Evolutionary conservation across 495 filamentous ascomycete genomes (phyloP).

Genomic region (Penicillium argentinense): DNA sequence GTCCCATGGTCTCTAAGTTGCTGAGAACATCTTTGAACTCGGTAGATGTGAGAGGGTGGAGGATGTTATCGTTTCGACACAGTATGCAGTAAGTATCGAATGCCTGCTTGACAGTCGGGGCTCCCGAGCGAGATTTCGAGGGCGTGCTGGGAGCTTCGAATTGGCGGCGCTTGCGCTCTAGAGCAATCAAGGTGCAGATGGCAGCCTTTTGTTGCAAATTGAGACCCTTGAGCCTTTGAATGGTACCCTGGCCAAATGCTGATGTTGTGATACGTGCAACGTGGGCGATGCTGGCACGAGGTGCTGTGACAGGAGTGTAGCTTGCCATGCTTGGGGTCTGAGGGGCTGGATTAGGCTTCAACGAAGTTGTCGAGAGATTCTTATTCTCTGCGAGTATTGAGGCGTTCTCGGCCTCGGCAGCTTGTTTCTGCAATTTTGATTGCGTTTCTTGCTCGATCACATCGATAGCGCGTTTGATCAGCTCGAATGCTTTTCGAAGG

Average conservation of each 20-base stretch:
- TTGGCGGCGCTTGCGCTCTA: conserved; percentile 61
- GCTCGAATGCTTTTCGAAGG: conserved; percentile 91
- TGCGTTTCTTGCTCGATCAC: conserved; percentile 80
- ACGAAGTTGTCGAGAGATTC: conserved; percentile 66
- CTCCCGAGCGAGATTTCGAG: conserved; percentile 52
- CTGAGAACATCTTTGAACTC: conserved; percentile 95
- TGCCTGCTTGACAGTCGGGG: conserved; percentile 74
- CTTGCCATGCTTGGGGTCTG: conserved; percentile 46
- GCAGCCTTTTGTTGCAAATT: conserved; percentile 97
- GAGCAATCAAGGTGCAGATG: conserved; percentile 79
- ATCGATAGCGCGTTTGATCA: conserved; percentile 87
- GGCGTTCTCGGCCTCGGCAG: conserved; percentile 37
- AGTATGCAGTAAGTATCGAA: conserved; percentile 76
- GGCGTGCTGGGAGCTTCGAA: conserved; percentile 49
- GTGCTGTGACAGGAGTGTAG: conserved; percentile 72
- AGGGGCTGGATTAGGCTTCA: conserved; percentile 19
- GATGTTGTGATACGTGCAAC: conserved; percentile 85
- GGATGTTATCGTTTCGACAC: conserved; percentile 78
- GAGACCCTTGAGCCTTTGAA: conserved; percentile 76
- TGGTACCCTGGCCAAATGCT: conserved; percentile 80
- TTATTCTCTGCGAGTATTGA: conserved; percentile 66
- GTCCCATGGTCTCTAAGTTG: conserved; percentile 78
- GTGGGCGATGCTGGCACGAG: conserved; percentile 84
- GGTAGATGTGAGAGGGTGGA: conserved; percentile 81
- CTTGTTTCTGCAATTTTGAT: conserved; percentile 42